These are phyloP conservation scores for Dendrocalamus sinicus DNA, from an alignment of 176 grass and related monocot genomes.

Conservation along the genomic window DNA sequence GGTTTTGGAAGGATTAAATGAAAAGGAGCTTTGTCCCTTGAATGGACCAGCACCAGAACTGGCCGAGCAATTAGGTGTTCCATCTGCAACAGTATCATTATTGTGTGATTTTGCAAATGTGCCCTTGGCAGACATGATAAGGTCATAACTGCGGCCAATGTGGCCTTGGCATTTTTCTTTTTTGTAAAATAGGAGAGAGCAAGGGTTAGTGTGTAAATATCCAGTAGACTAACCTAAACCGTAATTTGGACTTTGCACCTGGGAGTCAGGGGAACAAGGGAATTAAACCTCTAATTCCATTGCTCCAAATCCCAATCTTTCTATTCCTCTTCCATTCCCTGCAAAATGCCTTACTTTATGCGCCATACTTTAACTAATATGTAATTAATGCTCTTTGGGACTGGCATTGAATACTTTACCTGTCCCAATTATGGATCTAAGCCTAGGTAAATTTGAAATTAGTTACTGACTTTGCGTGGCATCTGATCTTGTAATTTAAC, in stretches of 20 bases:
- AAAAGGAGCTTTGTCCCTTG: slow-evolving; percentile 66
- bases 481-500: slow-evolving; percentile 42
- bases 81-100: slow-evolving; percentile 50
- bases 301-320: slow-evolving; percentile 63
- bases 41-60: slow-evolving; percentile 78
- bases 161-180: neutral
- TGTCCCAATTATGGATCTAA: slow-evolving; percentile 49
- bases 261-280: slow-evolving; percentile 64
- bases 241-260: slow-evolving; percentile 39
- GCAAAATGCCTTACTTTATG: slow-evolving; percentile 45
- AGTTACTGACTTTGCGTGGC: slow-evolving; percentile 49
- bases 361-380: slow-evolving; percentile 27
- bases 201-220: slow-evolving; percentile 36
- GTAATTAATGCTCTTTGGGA: slow-evolving; percentile 22
- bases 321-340: slow-evolving; percentile 82
- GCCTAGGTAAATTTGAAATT: slow-evolving; percentile 46
- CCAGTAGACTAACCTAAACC: slow-evolving; percentile 4
- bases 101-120: slow-evolving; percentile 39
- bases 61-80: slow-evolving; percentile 72
- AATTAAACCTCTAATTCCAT: slow-evolving; percentile 68
- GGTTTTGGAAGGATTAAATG: slow-evolving; percentile 57
- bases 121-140: slow-evolving; percentile 4
- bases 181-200: neutral
- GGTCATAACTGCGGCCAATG: neutral
- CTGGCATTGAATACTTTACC: slow-evolving; percentile 50